Conservation (phyloP, 2,329 filamentous ascomycete genomes). For the Trichoderma endophyticum region DNA sequence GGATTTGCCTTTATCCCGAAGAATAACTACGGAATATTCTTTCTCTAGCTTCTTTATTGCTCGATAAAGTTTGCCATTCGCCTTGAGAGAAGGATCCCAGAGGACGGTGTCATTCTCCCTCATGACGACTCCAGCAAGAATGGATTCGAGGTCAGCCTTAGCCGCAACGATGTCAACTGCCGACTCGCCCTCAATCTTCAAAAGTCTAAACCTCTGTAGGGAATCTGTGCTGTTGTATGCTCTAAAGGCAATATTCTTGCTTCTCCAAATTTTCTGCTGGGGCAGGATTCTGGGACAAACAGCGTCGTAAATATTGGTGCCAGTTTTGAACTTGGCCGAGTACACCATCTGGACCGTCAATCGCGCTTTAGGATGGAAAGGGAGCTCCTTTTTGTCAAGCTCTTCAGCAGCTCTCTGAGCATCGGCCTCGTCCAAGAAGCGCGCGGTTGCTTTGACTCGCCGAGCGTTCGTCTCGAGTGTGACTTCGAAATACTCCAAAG, state of each 20-base stretch:
- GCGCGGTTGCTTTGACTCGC: slow-evolving; percentile 38
- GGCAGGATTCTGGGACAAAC: slow-evolving; percentile 30
- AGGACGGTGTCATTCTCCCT: neutral
- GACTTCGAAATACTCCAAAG: slow-evolving; percentile 35
- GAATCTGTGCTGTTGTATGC: neutral
- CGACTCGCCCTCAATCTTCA: slow-evolving; percentile 11
- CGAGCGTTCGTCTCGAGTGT: slow-evolving; percentile 27
- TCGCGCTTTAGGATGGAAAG: slow-evolving; percentile 30
- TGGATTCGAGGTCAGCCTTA: neutral
- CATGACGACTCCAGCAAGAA: neutral
- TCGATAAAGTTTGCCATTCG: neutral
- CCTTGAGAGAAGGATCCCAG: neutral
- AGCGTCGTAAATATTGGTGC: slow-evolving; percentile 32
- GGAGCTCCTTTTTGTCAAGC: slow-evolving; percentile 27
- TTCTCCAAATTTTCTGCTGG: neutral
- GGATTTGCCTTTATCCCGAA: neutral
- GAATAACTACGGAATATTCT: neutral
- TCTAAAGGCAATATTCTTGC: neutral
- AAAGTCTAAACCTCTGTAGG: neutral
- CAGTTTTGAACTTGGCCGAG: slow-evolving; percentile 39
- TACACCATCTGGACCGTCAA: slow-evolving; percentile 37
- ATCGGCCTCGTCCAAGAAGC: slow-evolving; percentile 37
- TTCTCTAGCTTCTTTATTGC: neutral
- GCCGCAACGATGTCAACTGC: neutral
- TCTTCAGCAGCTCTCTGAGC: slow-evolving; percentile 28